These are phyloP conservation scores for Colletotrichum sp. DNA, from an alignment of 2,329 filamentous ascomycete species.

Conservation along the genomic window DNA sequence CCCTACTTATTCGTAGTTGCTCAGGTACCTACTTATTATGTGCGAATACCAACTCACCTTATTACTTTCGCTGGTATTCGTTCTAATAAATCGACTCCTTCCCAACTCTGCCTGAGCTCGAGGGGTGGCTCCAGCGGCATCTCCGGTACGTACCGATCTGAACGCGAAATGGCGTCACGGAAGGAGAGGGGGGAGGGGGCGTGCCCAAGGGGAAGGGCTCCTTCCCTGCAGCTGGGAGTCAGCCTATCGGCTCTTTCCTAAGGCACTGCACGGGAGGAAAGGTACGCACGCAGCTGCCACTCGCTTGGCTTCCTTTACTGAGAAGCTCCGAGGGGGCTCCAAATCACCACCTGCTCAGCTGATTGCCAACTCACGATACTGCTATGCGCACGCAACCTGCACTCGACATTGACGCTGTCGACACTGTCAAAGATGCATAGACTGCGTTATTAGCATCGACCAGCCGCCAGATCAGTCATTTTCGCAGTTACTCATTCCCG, in stretches of 20 bases:
- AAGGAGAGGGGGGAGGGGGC: neutral
- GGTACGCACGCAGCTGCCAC: neutral
- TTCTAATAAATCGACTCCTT: neutral
- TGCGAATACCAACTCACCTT: neutral
- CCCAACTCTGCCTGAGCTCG: neutral
- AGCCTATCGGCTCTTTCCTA: neutral
- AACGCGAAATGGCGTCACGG: conserved; percentile 15
- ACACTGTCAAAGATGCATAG: neutral
- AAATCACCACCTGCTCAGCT: neutral
- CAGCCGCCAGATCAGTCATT: neutral
- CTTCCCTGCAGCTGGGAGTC: neutral
- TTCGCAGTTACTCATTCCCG: neutral
- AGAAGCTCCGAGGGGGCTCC: neutral
- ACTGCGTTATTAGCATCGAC: neutral
- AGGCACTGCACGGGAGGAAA: neutral
- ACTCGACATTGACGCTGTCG: neutral
- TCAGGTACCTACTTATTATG: neutral
- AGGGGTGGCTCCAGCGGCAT: neutral
- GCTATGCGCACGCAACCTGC: neutral
- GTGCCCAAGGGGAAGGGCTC: neutral
- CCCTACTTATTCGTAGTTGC: neutral
- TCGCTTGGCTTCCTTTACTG: neutral
- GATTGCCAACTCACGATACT: neutral
- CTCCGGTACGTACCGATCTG: conserved; percentile 2
- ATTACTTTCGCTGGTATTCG: neutral